Evolutionary conservation across 2,329 filamentous ascomycete species (phyloP), one percentile per base, ranked within the genome.

Genomic region (Ophiocordyceps camponoti-rufipedis): DNA sequence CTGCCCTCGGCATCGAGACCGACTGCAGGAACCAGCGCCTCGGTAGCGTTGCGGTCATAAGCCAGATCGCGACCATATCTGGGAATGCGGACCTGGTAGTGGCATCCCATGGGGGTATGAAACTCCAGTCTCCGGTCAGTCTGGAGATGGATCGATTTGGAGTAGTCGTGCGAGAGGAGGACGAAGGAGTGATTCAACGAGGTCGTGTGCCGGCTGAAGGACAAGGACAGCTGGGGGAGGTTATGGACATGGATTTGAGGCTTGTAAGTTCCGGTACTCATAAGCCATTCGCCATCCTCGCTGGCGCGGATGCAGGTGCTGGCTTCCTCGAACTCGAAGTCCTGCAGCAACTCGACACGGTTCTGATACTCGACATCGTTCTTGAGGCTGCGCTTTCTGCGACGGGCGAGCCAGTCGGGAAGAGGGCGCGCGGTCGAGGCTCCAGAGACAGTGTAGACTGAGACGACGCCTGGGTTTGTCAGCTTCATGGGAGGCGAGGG

Each of bases 321-420:
- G 39, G 93, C 89, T 64, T 94, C 88, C 56, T 95, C 88, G 56
- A 98, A 96, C 58, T 93, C 88, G 62, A 98, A 98, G 59, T 98
- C 91, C 57, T 98, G 91, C 35, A 98, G 74, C 47, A 98, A 71
- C 63, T 98, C 91, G 54, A 98, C 81, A 52, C 91, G 82, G 61
- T 87, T 94, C 51, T 88, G 82, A 64, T 89, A 96, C 59, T 95
- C 89, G 48, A 83, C 72, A 58, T 96, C 89, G 53, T 89, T 80
- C 64, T 96, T 96, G 54, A 95, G 68, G 58, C 85, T 93, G 60
- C 84, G 75, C 70, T 95, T 96, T 59, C 89, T 74, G 55, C 86
- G 82, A 52, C 86, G 76, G 32, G 87, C 83, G 49, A 98, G 82
- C 88, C 91, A 98, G 65, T 98, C 91, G 49, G 91, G 91, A 29